Percentiles rank a stretch among this genome's conserved stretches.
phyloP scores from a whole-genome alignment of 1,139 yeast genomes.

The Pneumocystis sp. region DNA sequence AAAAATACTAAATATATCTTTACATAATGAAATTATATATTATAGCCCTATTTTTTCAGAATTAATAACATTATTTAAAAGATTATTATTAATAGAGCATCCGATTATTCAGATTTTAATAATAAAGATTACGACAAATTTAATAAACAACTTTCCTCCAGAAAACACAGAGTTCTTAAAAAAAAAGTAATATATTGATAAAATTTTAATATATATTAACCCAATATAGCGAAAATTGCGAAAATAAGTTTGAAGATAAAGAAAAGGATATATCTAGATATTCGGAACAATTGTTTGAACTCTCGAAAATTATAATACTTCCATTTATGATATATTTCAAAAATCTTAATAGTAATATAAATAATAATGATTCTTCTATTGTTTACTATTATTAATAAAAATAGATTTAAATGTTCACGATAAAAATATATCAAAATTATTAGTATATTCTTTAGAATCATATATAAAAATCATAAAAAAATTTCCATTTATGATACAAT shows the following conservation, averaged over 20 bases:
- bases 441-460: constrained; percentile 25
- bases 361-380: not conserved
- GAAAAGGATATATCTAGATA: constrained; percentile 33
- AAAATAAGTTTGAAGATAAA: not conserved
- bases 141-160: constrained; percentile 24
- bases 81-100: constrained; percentile 44
- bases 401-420: constrained; percentile 31
- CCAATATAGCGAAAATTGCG: constrained; percentile 17
- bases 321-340: constrained; percentile 36
- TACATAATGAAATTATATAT: constrained; percentile 47
- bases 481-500: constrained; percentile 52
- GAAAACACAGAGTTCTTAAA: constrained; percentile 13
- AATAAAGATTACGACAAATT: constrained; percentile 12
- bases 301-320: constrained; percentile 55
- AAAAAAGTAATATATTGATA: constrained; percentile 9
- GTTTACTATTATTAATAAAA: constrained; percentile 40
- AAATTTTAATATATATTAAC: constrained; percentile 20
- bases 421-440: constrained; percentile 37
- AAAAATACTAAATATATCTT: constrained; percentile 42
- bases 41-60: constrained; percentile 62
- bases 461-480: constrained; percentile 41
- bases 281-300: constrained; percentile 68
- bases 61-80: constrained; percentile 57
- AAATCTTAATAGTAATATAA: not conserved
- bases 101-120: constrained; percentile 12